Conservation (phyloP, 2,329 filamentous ascomycete genomes). For the Ophiostoma piceae region DNA sequence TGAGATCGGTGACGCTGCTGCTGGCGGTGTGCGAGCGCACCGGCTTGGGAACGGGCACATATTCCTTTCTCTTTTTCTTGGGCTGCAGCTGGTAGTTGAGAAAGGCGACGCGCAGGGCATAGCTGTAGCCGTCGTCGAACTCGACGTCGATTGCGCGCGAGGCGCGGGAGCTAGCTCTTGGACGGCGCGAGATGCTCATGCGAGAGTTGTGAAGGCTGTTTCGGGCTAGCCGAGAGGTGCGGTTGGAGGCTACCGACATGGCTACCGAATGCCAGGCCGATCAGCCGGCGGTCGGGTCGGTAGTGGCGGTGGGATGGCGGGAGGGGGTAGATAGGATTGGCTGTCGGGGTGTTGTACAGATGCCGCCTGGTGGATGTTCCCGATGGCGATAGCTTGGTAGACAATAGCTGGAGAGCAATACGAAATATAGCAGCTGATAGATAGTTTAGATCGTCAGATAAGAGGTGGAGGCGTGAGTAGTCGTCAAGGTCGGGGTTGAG, state of each 20-base stretch:
- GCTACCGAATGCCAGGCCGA: conserved; percentile 22
- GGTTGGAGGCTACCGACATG: conserved; percentile 51
- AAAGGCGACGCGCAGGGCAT: conserved; percentile 84
- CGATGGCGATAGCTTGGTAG: no score
- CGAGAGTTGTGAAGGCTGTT: conserved; percentile 43
- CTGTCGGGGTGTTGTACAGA: neutral
- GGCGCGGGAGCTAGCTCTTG: conserved; percentile 44
- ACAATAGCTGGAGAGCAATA: neutral
- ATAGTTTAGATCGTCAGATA: neutral
- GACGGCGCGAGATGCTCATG: conserved; percentile 37
- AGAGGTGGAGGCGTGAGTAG: neutral
- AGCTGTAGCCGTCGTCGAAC: conserved; percentile 82
- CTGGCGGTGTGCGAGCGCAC: conserved; percentile 35
- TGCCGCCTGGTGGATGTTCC: neutral
- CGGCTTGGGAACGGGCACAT: conserved; percentile 55
- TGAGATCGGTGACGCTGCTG: conserved; percentile 72
- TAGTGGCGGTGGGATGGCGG: neutral
- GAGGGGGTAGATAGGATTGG: neutral
- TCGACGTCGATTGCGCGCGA: conserved; percentile 43
- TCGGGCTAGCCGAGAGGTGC: conserved; percentile 43
- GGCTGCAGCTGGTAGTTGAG: conserved; percentile 91
- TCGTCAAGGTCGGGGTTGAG: neutral
- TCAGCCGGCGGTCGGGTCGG: conserved; percentile 11
- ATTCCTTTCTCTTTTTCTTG: conserved; percentile 82
- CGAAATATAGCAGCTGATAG: neutral